Evolutionary conservation across 1,284 basidiomycete species (phyloP).

Genomic region (Puccinia polysora): DNA sequence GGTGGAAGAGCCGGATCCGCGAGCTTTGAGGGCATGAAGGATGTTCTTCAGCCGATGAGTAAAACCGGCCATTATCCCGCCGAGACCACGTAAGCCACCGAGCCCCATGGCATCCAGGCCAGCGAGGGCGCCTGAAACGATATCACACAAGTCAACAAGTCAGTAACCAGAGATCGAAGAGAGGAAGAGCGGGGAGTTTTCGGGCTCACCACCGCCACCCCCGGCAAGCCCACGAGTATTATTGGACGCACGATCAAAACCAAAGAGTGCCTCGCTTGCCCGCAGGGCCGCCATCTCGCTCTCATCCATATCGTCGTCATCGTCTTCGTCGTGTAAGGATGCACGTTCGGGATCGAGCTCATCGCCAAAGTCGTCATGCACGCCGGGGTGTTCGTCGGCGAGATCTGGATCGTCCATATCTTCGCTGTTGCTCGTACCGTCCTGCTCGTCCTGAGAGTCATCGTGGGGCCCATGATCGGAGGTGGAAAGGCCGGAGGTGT

Average conservation of each 20-base stretch:
- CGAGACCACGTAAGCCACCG: conserved; percentile 58
- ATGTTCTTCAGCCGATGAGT: conserved; percentile 82
- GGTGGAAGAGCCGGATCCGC: conserved; percentile 69
- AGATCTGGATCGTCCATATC: conserved; percentile 32
- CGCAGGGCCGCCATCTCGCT: conserved; percentile 40
- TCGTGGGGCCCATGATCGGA: conserved; percentile 27
- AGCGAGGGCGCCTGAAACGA: conserved; percentile 16
- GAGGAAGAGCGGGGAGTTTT: conserved; percentile 34
- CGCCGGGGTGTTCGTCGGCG: conserved; percentile 16
- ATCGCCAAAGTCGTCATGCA: conserved; percentile 42
- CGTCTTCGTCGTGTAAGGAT: conserved; percentile 41
- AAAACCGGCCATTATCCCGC: conserved; percentile 81
- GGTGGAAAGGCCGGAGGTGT: conserved; percentile 7
- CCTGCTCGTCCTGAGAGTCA: conserved; percentile 38
- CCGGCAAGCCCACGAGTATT: conserved; percentile 27
- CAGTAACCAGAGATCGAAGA: conserved; percentile 9
- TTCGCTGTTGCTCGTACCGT: conserved; percentile 31
- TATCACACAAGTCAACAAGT: background rate
- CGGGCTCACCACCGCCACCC: conserved; percentile 39
- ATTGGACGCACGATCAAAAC: conserved; percentile 43
- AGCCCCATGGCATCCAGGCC: conserved; percentile 42
- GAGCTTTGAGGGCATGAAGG: conserved; percentile 75
- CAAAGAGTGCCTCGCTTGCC: conserved; percentile 41
- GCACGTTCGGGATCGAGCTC: conserved; percentile 41
- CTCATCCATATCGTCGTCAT: conserved; percentile 44